These are phyloP conservation scores for Gracilariopsis chorda DNA, from an alignment of 23 red algal species.

Conservation along the genomic window DNA sequence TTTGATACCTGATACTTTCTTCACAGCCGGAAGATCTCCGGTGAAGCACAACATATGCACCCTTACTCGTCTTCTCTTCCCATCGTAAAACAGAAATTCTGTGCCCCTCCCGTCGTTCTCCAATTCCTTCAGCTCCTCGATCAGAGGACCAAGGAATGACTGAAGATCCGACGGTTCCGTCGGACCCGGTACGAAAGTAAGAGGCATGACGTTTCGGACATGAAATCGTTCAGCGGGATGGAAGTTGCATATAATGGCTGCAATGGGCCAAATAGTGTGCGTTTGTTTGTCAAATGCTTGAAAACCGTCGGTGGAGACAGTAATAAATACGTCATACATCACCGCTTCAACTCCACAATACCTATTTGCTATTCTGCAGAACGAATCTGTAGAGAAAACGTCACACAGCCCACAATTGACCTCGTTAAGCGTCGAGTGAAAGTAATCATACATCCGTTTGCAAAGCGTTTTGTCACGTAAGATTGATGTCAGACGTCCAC, in stretches of 20 bases:
- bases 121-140: not conserved
- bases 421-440: not conserved
- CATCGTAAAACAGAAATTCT: not conserved
- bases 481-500: not conserved
- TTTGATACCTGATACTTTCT: not conserved
- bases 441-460: not conserved
- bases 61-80: not conserved
- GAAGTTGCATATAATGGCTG: conserved; percentile 1
- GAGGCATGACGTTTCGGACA: not conserved
- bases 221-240: not conserved
- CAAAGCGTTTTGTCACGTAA: not conserved
- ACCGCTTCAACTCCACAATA: not conserved
- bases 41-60: conserved; percentile 1
- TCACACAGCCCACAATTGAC: not conserved
- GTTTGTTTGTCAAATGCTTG: not conserved
- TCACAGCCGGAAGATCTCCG: not conserved
- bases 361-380: not conserved
- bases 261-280: not conserved
- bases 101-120: not conserved
- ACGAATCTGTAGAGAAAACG: not conserved
- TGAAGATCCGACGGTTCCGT: not conserved
- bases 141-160: not conserved
- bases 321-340: not conserved
- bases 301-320: not conserved
- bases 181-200: not conserved